A percentile compares a stretch with the other conserved stretches of the same genome.
phyloP scores from a whole-genome alignment of 371 early-diverging fungal genomes.

The Mucor plumbeus region DNA sequence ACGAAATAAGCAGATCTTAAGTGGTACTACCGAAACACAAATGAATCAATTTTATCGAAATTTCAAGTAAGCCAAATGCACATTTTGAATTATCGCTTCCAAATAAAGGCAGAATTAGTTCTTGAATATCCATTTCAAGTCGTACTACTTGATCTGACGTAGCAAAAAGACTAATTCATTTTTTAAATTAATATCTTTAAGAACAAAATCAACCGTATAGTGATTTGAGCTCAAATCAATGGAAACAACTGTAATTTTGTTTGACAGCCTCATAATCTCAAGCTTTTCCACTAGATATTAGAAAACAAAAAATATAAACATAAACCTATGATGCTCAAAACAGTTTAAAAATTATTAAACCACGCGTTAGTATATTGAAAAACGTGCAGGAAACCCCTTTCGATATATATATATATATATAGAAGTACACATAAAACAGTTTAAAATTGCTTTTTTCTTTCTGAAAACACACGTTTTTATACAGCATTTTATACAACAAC shows the following conservation, averaged over 20 bases:
- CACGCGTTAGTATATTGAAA: no score
- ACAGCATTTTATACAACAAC: no score
- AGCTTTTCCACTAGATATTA: no score
- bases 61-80: conserved; percentile 39
- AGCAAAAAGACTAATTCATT: neutral
- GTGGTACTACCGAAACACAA: conserved; percentile 39
- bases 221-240: conserved; percentile 5
- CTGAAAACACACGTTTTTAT: no score
- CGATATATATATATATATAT: no score
- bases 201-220: conserved; percentile 18
- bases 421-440: no score
- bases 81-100: conserved; percentile 18
- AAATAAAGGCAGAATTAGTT: conserved; percentile 3
- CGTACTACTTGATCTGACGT: neutral
- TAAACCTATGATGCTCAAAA: no score
- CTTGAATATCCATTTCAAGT: neutral
- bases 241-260: neutral
- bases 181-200: neutral
- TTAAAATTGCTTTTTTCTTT: no score
- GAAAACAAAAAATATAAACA: no score
- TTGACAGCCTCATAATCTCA: no score
- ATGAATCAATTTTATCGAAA: conserved; percentile 10
- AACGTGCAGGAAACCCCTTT: no score
- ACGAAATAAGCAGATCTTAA: conserved; percentile 41
- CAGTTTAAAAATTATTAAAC: no score